A percentile compares a stretch with the other conserved stretches of the same genome.
Evolutionary conservation across 495 filamentous ascomycete genomes (phyloP).

Genomic region (Letharia columbiana): DNA sequence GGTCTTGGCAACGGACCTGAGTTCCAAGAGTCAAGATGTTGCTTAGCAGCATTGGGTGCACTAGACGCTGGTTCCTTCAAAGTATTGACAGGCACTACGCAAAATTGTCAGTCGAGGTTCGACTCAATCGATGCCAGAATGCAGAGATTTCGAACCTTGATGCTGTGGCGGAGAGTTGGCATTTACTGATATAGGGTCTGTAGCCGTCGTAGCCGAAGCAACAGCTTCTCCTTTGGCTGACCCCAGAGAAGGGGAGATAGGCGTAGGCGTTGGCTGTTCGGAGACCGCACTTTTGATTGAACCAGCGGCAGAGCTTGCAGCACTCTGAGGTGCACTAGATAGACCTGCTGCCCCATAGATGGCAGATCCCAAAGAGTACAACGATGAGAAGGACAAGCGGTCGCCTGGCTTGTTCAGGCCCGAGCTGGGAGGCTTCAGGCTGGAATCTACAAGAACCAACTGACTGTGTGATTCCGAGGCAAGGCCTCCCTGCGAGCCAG

Average conservation of each 20-base stretch:
- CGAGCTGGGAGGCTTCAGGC: slow-evolving; percentile 33
- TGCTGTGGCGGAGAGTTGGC: slow-evolving; percentile 23
- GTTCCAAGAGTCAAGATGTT: slow-evolving; percentile 22
- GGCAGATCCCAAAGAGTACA: slow-evolving; percentile 54
- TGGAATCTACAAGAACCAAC: slow-evolving; percentile 38
- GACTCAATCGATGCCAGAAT: not conserved
- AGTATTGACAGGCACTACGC: slow-evolving; percentile 14
- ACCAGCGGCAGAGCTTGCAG: slow-evolving; percentile 35
- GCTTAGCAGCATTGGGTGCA: slow-evolving; percentile 11
- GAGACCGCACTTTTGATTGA: slow-evolving; percentile 26
- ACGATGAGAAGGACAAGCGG: slow-evolving; percentile 56
- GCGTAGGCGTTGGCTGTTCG: slow-evolving; percentile 14
- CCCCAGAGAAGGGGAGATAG: slow-evolving; percentile 21
- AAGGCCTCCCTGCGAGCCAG: slow-evolving; percentile 13
- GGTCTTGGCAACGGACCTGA: slow-evolving; percentile 24
- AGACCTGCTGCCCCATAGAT: slow-evolving; percentile 22
- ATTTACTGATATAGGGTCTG: slow-evolving; percentile 24
- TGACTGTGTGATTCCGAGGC: slow-evolving; percentile 17
- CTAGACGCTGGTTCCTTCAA: slow-evolving; percentile 13
- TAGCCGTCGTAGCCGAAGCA: slow-evolving; percentile 25
- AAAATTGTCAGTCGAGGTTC: slow-evolving; percentile 4
- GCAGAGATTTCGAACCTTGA: slow-evolving; percentile 12
- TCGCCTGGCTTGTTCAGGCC: slow-evolving; percentile 43
- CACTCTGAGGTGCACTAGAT: slow-evolving; percentile 28
- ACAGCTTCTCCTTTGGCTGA: slow-evolving; percentile 21